Evolutionary conservation across 345 rosid species (phyloP), one percentile per base, ranked within the genome.

Genomic region (Adansonia digitata): DNA sequence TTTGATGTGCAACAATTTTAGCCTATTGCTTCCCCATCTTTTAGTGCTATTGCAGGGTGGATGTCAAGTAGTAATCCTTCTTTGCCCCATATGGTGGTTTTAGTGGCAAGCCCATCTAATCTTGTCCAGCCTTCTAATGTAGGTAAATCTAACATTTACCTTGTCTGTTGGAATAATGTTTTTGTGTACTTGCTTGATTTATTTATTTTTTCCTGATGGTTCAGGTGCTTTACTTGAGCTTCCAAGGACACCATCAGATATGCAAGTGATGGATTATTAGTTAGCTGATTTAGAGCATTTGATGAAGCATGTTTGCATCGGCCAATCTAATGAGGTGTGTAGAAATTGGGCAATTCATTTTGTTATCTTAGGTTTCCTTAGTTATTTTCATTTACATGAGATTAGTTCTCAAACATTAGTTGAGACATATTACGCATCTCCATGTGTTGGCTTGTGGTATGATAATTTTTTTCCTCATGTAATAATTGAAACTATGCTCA

Each of bases 31-130:
- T 79, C 92, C 65, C 89, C 93, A 18, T 77, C 89, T 74, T 85
- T 92, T 76, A 82, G 90, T 76, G 88, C 88, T 60, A 83, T 90
- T 62, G 91, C 91, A 71, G 97, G 93, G 26, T 91, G 93, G 97
- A 91, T 91, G 90, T 84, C 92, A 5, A 72, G 73, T 77, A 83
- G 74, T 73, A 80, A 78, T 78, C 84, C 90, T 74, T 80, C 88
- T 78, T 77, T 82, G 48, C 76, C 86, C 40, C 88, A 85, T 51
- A 84, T 84, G 40, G 76, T 89, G 35, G 78, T 89, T 76, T 81
- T 84, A 67, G 89, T 85, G 3, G 84, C 87, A 24, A 84, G 74
- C 0, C 85, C 85, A 5, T 79, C 85, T 37, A 81, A 83, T 75
- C 81, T 84, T 59, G 78, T 86, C 73, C 86, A 82, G 74, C 80